These are phyloP conservation scores for Cystobasidium tubakii DNA, from an alignment of 768 basidiomycete genomes.

Conservation along the genomic window DNA sequence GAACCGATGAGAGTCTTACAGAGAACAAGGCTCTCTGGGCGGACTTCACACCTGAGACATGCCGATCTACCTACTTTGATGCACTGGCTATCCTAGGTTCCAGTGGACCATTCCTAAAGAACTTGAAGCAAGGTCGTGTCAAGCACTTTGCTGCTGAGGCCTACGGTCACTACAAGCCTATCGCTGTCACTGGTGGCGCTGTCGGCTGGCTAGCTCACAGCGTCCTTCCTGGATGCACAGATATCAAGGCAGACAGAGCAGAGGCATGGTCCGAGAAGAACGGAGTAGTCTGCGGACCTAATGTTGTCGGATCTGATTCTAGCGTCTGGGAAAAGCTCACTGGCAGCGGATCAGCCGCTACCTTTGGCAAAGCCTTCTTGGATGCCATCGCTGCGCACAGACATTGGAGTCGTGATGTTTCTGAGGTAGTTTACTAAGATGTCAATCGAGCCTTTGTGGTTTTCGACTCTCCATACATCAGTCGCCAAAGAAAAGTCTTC, in stretches of 20 bases:
- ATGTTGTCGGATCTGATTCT: conserved; percentile 37
- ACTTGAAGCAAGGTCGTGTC: conserved; percentile 62
- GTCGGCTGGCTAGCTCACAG: conserved; percentile 50
- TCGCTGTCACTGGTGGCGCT: conserved; percentile 63
- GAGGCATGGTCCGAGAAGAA: conserved; percentile 43
- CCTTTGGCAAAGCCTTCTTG: conserved; percentile 48
- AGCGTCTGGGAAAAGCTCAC: conserved; percentile 40
- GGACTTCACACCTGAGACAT: conserved; percentile 68
- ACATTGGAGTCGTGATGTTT: conserved; percentile 33
- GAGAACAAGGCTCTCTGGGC: conserved; percentile 49
- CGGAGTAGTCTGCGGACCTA: conserved; percentile 50
- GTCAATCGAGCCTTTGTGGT: too few relatives aligned
- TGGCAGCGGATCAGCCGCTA: conserved; percentile 40
- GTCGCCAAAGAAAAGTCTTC: too few relatives aligned
- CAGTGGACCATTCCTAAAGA: conserved; percentile 56
- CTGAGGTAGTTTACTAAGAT: conserved; percentile 17
- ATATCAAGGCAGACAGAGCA: conserved; percentile 46
- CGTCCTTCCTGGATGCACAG: conserved; percentile 51
- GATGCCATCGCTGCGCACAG: conserved; percentile 50
- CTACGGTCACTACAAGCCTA: conserved; percentile 77
- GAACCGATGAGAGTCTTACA: conserved; percentile 39
- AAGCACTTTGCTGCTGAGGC: conserved; percentile 76
- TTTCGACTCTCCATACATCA: too few relatives aligned
- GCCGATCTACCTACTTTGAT: conserved; percentile 77
- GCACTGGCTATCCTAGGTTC: conserved; percentile 74